Conservation (phyloP, 2,329 filamentous ascomycete genomes). For the Nemania sp. region DNA sequence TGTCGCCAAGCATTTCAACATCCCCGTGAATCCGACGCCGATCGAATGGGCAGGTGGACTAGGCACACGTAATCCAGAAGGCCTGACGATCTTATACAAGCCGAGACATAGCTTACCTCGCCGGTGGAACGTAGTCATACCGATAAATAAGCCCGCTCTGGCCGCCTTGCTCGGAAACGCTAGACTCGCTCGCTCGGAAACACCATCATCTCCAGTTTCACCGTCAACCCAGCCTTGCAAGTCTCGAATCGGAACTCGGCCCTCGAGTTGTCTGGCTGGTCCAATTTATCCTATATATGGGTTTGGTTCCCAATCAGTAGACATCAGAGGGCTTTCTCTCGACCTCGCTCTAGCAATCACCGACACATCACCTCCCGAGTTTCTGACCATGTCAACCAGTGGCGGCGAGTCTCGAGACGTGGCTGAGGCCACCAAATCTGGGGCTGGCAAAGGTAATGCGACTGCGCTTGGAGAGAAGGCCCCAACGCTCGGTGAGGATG, state of each 20-base stretch:
- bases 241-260: no score
- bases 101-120: neutral
- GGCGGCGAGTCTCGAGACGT: constrained; percentile 20
- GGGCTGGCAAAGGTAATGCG: constrained; percentile 19
- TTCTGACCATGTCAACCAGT: constrained; percentile 30
- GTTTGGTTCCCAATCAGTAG: neutral
- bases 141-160: constrained; percentile 8
- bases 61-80: neutral
- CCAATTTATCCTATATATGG: no score
- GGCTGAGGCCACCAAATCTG: constrained; percentile 27
- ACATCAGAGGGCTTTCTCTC: no score
- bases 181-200: neutral
- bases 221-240: no score
- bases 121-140: constrained; percentile 1
- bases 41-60: neutral
- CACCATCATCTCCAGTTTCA: neutral
- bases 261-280: no score
- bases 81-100: constrained; percentile 10
- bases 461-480: constrained; percentile 20
- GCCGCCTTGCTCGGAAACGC: neutral
- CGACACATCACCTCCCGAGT: neutral
- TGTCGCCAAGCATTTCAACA: constrained; percentile 4
- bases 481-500: constrained; percentile 9
- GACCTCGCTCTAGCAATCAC: neutral
- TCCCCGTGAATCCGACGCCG: constrained; percentile 4